Evolutionary conservation across 306 rosid genomes (phyloP), one percentile per base, ranked within the genome.

Genomic region (Dalbergia cochinchinensis): DNA sequence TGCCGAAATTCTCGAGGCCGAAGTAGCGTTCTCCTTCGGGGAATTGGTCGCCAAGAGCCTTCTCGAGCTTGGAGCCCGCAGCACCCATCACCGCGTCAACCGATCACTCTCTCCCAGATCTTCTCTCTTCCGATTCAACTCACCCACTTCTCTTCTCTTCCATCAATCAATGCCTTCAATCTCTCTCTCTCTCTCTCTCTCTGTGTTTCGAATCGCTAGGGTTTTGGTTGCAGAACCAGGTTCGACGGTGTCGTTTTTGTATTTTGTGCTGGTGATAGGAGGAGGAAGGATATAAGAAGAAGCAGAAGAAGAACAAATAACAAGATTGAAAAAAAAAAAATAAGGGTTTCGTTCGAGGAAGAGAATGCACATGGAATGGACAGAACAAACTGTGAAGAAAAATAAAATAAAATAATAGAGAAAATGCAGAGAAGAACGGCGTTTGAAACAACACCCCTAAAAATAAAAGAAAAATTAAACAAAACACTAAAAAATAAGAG

Each of bases 21-120:
- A 92, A 94, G 80, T 95, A 95, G 48, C 94, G 97, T 72, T 95
- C 99, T 86, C 99, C 99, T 86, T 95, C 99, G 4, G 99, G 99
- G 61, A 95, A 95, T 85, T 95, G 97, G 71, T 95, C 99, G 1
- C 99, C 99, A 20, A 95, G 97, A 85, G 97, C 97, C 80, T 90
- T 95, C 90, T 95, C 99, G 41, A 95, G 97, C 88, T 92, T 95
- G n/a, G 97, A 95, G 67, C 97, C 97, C 83, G 97, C 88, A 66
- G 94, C 97, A 87, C 99, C 99, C 99, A 94, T 94, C 39, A 81
- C 79, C 79, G 74, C 57, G 86, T 84, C 62, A 89, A 35, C 50
- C 68, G 78, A 79, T 83, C 55, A 41, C 65, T 48, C 12, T 51
- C 53, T 80, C 71, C 81, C 79, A 86, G 97, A 91, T 91, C 92